These are phyloP conservation scores for Withania somnifera DNA, from an alignment of 305 asterid species.

Conservation along the genomic window DNA sequence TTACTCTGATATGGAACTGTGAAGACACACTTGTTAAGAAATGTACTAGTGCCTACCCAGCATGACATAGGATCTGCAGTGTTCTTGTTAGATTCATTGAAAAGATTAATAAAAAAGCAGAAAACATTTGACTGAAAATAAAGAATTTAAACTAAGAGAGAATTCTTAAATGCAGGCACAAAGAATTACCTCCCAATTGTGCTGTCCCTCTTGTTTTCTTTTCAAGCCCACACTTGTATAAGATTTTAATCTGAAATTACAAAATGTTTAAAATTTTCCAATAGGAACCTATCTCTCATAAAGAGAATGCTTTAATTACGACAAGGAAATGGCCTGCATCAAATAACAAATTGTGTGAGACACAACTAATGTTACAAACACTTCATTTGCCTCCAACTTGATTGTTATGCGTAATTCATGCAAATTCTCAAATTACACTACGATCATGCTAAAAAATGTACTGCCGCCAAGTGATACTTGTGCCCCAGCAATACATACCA, in stretches of 20 bases:
- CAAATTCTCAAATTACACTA: background rate
- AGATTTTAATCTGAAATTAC: conserved; percentile 57
- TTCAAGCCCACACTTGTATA: conserved; percentile 36
- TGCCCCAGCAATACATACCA: background rate
- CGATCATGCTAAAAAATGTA: background rate
- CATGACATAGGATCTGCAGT: background rate
- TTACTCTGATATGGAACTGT: background rate
- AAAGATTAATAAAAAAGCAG: background rate
- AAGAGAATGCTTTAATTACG: background rate
- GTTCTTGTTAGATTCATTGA: background rate
- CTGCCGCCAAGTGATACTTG: background rate
- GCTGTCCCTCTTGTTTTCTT: conserved; percentile 53
- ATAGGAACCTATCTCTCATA: background rate
- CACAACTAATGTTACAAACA: background rate
- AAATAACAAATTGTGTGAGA: background rate
- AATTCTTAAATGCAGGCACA: background rate
- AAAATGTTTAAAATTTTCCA: background rate
- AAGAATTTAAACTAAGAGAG: background rate
- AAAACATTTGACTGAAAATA: background rate
- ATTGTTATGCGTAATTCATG: background rate
- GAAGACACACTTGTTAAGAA: background rate
- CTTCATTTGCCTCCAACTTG: background rate
- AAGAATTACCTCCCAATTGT: conserved; percentile 45
- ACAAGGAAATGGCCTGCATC: background rate
- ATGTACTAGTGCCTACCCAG: background rate